Conservation (phyloP, 345 rosid species). For the Bruguiera gymnorhiza region DNA sequence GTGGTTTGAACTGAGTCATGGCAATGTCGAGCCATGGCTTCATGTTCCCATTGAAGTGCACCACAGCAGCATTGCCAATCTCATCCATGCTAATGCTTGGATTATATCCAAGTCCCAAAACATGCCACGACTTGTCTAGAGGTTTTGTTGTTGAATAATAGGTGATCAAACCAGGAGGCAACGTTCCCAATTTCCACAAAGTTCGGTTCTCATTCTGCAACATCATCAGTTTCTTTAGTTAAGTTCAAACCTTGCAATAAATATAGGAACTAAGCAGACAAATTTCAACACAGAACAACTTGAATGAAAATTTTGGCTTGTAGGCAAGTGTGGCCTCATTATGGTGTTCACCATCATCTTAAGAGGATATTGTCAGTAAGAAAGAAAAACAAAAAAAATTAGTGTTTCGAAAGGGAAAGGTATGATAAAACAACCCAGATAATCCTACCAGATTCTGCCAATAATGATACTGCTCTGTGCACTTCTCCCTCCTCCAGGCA, state of each 20-base stretch:
- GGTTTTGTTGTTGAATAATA: slow-evolving; percentile 94
- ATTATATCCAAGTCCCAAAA: slow-evolving; percentile 89
- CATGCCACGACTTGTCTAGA: slow-evolving; percentile 96
- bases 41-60: slow-evolving; percentile 96
- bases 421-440: background rate
- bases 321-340: too few relatives aligned
- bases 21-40: slow-evolving; percentile 99
- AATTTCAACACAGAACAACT: too few relatives aligned
- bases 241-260: background rate
- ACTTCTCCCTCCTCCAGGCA: slow-evolving; percentile 98
- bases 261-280: background rate
- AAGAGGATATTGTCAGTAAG: too few relatives aligned
- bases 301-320: too few relatives aligned
- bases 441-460: slow-evolving; percentile 90
- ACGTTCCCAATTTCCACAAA: slow-evolving; percentile 90
- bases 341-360: too few relatives aligned
- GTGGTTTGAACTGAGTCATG: slow-evolving; percentile 90
- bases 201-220: slow-evolving; percentile 93
- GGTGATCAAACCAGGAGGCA: slow-evolving; percentile 94
- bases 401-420: too few relatives aligned
- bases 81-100: slow-evolving; percentile 95
- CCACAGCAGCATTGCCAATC: slow-evolving; percentile 87
- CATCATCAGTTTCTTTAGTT: slow-evolving; percentile 11
- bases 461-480: slow-evolving; percentile 98
- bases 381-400: too few relatives aligned